Conservation (phyloP, 1,139 yeast species). For the Yamadazyma epiphylla region DNA sequence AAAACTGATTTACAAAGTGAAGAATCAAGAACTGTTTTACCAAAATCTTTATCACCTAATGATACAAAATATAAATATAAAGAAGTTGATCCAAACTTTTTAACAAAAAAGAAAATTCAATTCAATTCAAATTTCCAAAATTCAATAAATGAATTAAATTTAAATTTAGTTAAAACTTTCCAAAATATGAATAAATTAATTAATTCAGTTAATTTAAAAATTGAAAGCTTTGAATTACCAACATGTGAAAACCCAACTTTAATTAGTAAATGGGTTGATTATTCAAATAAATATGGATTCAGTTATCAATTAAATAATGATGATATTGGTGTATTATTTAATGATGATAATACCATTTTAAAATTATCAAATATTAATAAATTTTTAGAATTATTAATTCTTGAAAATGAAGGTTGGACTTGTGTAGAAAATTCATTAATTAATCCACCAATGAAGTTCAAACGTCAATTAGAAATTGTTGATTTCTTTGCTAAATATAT, state of each 20-base stretch:
- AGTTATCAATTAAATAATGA: slow-evolving; percentile 90
- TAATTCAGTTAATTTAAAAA: slow-evolving; percentile 26
- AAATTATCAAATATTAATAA: slow-evolving; percentile 62
- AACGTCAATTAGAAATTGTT: slow-evolving; percentile 75
- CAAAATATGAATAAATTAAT: slow-evolving; percentile 42
- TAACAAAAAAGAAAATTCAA: slow-evolving; percentile 32
- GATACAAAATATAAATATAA: slow-evolving; percentile 85
- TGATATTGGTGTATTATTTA: slow-evolving; percentile 87
- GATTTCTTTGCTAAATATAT: slow-evolving; percentile 81
- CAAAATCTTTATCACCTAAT: slow-evolving; percentile 88
- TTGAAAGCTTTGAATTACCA: slow-evolving; percentile 38
- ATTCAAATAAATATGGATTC: slow-evolving; percentile 92
- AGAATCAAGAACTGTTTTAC: slow-evolving; percentile 67
- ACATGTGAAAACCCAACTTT: slow-evolving; percentile 63
- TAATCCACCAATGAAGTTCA: slow-evolving; percentile 57
- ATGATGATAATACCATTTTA: slow-evolving; percentile 76
- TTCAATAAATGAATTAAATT: slow-evolving; percentile 37
- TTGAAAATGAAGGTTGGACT: slow-evolving; percentile 67
- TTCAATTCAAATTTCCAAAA: slow-evolving; percentile 40
- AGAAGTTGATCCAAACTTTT: slow-evolving; percentile 49
- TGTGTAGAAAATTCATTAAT: slow-evolving; percentile 58
- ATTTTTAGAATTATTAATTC: slow-evolving; percentile 60
- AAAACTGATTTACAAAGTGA: slow-evolving; percentile 69
- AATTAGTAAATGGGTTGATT: slow-evolving; percentile 96
- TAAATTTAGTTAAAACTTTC: slow-evolving; percentile 37